Evolutionary conservation across 805 yeast species (phyloP).

Genomic region (Scheffersomyces amazonensis): DNA sequence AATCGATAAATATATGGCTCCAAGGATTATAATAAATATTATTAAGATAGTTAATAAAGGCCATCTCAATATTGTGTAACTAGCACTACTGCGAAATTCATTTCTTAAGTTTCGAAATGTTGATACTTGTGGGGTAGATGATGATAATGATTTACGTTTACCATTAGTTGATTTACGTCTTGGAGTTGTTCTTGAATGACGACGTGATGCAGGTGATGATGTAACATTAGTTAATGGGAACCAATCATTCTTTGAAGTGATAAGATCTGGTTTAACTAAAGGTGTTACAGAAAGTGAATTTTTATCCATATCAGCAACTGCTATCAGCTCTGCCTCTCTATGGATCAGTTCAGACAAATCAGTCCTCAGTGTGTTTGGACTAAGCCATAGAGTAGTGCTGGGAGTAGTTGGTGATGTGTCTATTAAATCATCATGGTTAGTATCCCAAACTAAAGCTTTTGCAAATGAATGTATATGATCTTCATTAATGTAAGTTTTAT

Average conservation of each 20-base stretch:
- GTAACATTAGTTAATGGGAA: constrained; percentile 11
- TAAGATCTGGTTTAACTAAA: constrained; percentile 11
- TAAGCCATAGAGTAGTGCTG: neutral
- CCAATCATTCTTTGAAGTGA: constrained; percentile 28
- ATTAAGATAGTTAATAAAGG: constrained; percentile 56
- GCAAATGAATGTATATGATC: constrained; percentile 39
- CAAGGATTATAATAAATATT: constrained; percentile 52
- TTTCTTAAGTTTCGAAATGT: constrained; percentile 15
- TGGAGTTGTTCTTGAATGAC: neutral
- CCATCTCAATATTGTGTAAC: constrained; percentile 53
- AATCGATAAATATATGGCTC: constrained; percentile 47
- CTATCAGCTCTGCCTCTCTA: neutral
- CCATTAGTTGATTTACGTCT: neutral
- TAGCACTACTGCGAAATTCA: constrained; percentile 34
- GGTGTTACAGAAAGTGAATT: constrained; percentile 1
- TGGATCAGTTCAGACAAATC: neutral
- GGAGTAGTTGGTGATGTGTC: constrained; percentile 1
- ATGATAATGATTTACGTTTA: neutral
- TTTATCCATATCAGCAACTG: neutral
- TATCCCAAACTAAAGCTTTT: constrained; percentile 37
- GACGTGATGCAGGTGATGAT: constrained; percentile 1
- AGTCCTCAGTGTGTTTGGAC: neutral
- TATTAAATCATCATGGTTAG: constrained; percentile 18
- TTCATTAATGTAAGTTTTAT: constrained; percentile 28
- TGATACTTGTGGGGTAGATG: constrained; percentile 4